These are phyloP conservation scores for Trichosanthes cucumerina DNA, from an alignment of 306 rosid species.

Conservation along the genomic window DNA sequence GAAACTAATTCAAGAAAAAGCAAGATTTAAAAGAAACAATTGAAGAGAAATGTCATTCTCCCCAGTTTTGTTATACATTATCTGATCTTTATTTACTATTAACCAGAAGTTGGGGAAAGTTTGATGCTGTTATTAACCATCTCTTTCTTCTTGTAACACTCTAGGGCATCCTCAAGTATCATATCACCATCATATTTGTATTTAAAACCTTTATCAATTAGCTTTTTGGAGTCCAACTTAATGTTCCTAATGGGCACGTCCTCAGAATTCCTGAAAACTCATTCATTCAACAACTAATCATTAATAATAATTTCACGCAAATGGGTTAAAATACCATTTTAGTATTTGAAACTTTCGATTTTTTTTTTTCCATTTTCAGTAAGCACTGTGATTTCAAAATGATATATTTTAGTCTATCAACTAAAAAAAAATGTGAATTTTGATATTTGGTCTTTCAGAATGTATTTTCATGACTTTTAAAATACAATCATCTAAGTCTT, in stretches of 20 bases:
- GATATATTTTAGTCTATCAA: too few species aligned
- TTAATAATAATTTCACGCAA: neutral
- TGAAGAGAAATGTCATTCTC: neutral
- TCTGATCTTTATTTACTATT: neutral
- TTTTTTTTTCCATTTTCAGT: too few species aligned
- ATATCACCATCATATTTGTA: constrained; percentile 15
- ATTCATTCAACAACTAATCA: neutral
- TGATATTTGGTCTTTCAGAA: too few species aligned
- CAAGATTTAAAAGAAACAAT: too few species aligned
- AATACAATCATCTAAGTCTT: too few species aligned
- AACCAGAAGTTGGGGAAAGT: neutral
- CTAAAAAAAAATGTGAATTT: too few species aligned
- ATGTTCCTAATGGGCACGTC: constrained; percentile 7
- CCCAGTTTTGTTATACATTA: neutral
- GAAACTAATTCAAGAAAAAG: too few species aligned
- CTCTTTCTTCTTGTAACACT: neutral
- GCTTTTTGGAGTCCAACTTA: constrained; percentile 10
- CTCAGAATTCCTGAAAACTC: constrained; percentile 15
- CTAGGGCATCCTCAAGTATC: constrained; percentile 17
- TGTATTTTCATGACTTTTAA: too few species aligned
- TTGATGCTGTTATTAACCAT: neutral
- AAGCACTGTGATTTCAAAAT: too few species aligned
- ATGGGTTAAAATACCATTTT: too few species aligned
- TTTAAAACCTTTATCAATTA: constrained; percentile 12
- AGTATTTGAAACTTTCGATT: too few species aligned